Conservation (phyloP, 2,329 filamentous ascomycete genomes). For the Colletotrichum limetticola region DNA sequence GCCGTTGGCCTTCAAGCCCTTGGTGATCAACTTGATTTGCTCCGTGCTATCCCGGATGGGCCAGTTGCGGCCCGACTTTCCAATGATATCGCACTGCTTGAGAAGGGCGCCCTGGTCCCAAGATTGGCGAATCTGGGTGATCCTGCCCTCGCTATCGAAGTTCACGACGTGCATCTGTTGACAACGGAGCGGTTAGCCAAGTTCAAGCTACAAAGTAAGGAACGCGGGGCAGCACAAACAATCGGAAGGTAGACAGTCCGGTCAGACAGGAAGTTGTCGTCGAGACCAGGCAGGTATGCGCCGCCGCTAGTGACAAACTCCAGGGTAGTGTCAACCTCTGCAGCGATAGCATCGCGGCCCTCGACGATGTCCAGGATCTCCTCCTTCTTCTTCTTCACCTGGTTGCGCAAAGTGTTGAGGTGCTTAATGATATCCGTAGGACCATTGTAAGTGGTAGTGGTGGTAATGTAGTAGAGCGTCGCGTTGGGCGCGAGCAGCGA, state of each 20-base stretch:
- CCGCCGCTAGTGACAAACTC: constrained; percentile 87
- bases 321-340: constrained; percentile 84
- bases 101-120: constrained; percentile 97
- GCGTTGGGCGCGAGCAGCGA: constrained; percentile 73
- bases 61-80: constrained; percentile 91
- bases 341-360: constrained; percentile 72
- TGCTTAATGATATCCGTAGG: constrained; percentile 85
- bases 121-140: constrained; percentile 86
- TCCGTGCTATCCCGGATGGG: constrained; percentile 90
- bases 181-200: constrained; percentile 10
- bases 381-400: constrained; percentile 86
- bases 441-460: constrained; percentile 78
- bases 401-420: constrained; percentile 74
- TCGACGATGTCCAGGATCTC: constrained; percentile 81
- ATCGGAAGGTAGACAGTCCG: constrained; percentile 82
- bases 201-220: too few species aligned
- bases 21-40: constrained; percentile 80
- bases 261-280: constrained; percentile 94
- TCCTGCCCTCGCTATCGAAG: constrained; percentile 81
- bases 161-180: constrained; percentile 85
- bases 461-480: constrained; percentile 89
- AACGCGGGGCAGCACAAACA: constrained; percentile 65
- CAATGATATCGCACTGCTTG: constrained; percentile 94
- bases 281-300: constrained; percentile 86
- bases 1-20: constrained; percentile 64